Conservation (phyloP, 768 basidiomycete genomes). For the Trametes coccinea region DNA sequence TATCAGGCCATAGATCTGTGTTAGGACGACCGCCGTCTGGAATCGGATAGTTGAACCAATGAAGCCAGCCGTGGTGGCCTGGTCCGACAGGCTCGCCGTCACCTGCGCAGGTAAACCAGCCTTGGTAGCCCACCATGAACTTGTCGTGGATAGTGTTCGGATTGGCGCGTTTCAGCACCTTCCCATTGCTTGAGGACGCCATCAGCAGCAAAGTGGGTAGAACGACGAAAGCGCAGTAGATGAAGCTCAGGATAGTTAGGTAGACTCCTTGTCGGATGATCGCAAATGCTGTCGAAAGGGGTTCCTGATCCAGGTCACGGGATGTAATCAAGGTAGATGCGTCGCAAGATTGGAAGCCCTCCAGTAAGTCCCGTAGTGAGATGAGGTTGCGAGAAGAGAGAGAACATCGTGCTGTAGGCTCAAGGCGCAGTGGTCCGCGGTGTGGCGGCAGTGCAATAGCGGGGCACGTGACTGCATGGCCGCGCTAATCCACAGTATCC, state of each 20-base stretch:
- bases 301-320: too few species aligned
- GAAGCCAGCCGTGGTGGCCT: constrained; percentile 84
- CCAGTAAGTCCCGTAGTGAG: background rate
- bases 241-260: too few species aligned
- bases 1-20: constrained; percentile 80
- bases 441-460: background rate
- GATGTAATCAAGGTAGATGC: too few species aligned
- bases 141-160: constrained; percentile 82
- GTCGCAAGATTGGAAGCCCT: too few species aligned
- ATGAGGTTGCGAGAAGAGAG: background rate
- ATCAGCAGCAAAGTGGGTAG: background rate
- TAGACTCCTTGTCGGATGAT: too few species aligned
- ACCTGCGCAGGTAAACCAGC: constrained; percentile 59
- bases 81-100: constrained; percentile 47
- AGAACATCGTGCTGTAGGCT: constrained; percentile 2
- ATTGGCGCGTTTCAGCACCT: constrained; percentile 46
- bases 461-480: background rate
- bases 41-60: constrained; percentile 77
- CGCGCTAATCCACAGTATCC: too few species aligned
- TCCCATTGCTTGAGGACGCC: constrained; percentile 17
- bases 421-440: background rate
- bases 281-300: too few species aligned
- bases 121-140: constrained; percentile 84
- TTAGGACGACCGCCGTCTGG: constrained; percentile 70
- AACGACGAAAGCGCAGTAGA: background rate